A percentile compares a stretch with the other conserved stretches of the same genome.
phyloP scores from a whole-genome alignment of 441 rosid species.

The Aleurites moluccanus region DNA sequence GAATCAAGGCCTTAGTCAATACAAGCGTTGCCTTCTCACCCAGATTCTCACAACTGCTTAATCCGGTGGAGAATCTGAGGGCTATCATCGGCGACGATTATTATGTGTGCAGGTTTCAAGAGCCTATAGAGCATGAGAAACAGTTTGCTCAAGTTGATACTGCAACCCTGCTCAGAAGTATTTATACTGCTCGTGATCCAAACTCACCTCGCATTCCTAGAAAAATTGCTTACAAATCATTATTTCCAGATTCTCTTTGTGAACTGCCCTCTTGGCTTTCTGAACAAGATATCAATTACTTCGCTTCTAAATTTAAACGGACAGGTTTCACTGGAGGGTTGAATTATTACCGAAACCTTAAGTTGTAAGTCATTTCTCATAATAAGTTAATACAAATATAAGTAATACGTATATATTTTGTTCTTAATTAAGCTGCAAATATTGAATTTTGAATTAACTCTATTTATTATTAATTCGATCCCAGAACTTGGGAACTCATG shows the following conservation, averaged over 20 bases:
- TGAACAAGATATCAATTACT: slow-evolving; percentile 51
- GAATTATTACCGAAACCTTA: slow-evolving; percentile 59
- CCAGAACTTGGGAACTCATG: slow-evolving; percentile 62
- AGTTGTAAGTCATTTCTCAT: slow-evolving; percentile 35
- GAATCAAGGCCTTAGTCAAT: slow-evolving; percentile 53
- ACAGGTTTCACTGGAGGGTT: slow-evolving; percentile 54
- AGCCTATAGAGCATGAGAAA: slow-evolving; percentile 56
- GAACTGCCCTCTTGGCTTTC: slow-evolving; percentile 56
- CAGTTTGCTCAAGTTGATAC: slow-evolving; percentile 34
- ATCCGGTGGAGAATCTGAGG: slow-evolving; percentile 44
- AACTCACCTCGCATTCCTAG: slow-evolving; percentile 45
- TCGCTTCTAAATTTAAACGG: slow-evolving; percentile 36
- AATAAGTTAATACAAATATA: too few species aligned
- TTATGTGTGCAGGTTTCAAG: slow-evolving; percentile 76
- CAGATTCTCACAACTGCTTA: slow-evolving; percentile 37
- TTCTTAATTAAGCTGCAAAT: too few species aligned
- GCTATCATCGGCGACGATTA: slow-evolving; percentile 55
- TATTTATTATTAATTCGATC: neutral
- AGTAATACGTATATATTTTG: too few species aligned
- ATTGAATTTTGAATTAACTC: too few species aligned
- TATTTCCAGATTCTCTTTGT: slow-evolving; percentile 15
- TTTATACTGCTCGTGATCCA: slow-evolving; percentile 31
- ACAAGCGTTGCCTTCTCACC: slow-evolving; percentile 58
- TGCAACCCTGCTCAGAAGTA: slow-evolving; percentile 30
- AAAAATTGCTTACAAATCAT: slow-evolving; percentile 25